Percentiles rank a stretch among this genome's conserved stretches.
Conservation (phyloP, 192 early-diverging fungal species). For the Backusella circina region DNA sequence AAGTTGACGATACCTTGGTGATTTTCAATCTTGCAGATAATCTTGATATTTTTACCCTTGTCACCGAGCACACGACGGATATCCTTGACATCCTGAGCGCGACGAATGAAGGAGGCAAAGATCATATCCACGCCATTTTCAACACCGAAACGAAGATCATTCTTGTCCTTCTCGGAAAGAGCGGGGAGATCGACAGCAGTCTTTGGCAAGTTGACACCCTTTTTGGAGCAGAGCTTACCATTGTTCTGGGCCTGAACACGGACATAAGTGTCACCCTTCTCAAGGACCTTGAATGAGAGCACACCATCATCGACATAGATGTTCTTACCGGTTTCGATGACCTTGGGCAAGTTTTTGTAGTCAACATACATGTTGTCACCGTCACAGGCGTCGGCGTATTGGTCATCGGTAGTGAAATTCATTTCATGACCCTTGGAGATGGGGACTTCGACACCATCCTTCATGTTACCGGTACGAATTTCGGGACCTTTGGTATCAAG, state of each 20-base stretch:
- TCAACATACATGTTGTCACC: conserved; percentile 66
- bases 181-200: conserved; percentile 84
- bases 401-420: conserved; percentile 62
- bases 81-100: conserved; percentile 82
- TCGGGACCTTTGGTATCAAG: conserved; percentile 82
- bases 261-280: conserved; percentile 49
- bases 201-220: conserved; percentile 91
- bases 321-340: conserved; percentile 58
- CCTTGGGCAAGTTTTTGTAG: conserved; percentile 73
- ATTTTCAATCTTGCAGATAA: conserved; percentile 94
- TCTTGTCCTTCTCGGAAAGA: conserved; percentile 86
- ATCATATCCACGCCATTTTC: conserved; percentile 90
- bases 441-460: conserved; percentile 55
- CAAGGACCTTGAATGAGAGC: conserved; percentile 88
- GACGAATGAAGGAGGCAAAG: conserved; percentile 92
- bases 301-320: conserved; percentile 92
- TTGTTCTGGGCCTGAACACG: conserved; percentile 68
- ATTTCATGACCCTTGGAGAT: conserved; percentile 66
- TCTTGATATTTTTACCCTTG: conserved; percentile 81
- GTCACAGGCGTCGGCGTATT: conserved; percentile 49
- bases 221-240: conserved; percentile 80
- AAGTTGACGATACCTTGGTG: conserved; percentile 92
- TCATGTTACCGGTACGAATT: conserved; percentile 73
- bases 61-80: conserved; percentile 81
- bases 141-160: conserved; percentile 82